Evolutionary conservation across 768 basidiomycete species (phyloP), one percentile per base, ranked within the genome.

Genomic region (Pulveroboletus sp.): DNA sequence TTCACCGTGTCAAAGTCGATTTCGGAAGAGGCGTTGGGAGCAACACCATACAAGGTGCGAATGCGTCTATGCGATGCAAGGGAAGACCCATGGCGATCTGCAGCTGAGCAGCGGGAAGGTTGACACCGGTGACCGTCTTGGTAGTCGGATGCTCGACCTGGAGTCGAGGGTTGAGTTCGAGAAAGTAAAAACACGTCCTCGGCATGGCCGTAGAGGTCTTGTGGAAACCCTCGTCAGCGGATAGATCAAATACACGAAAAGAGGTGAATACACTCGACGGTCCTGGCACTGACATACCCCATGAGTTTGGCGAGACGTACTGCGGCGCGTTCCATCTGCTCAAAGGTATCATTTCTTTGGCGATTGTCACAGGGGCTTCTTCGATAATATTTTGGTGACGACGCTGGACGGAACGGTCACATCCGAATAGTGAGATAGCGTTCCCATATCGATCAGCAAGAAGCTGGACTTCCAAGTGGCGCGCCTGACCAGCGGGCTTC

Each of bases 331-430:
- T 98, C 97, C 97, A 99, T 99, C 69, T 94, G 74, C 67, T 94
- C 93, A 59, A 98, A 98, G 7, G 81, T 93, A 17, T 90, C 85
- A 36, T 86, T n/a, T n/a, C 85, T 53, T 84, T 85, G 8, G 97
- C 97, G 56, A 99, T 98, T 4, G 95, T 98, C 32, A 99, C 95
- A 9, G 97, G 97, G 3, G 97, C 97, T 69, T 99, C 97, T 71
- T 99, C 97, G 53, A 99, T 99, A 60, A 99, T 99, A 76, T 99
- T 99, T 69, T 99, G 97, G 69, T 99, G 97, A 47, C 97, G 89
- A 59, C 97, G 88, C 70, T 99, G 97, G 40, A 99, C 97, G 48
- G 97, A 99, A 68, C 97, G 99, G 68, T 98, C 97, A 61, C 97
- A 94, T 62, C 97, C 97, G 64, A 99, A 99, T 46, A 99, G 78